A percentile compares a stretch with the other conserved stretches of the same genome.
These are phyloP conservation scores for Lepraria neglecta DNA, from an alignment of 495 filamentous ascomycete species.

Conservation along the genomic window DNA sequence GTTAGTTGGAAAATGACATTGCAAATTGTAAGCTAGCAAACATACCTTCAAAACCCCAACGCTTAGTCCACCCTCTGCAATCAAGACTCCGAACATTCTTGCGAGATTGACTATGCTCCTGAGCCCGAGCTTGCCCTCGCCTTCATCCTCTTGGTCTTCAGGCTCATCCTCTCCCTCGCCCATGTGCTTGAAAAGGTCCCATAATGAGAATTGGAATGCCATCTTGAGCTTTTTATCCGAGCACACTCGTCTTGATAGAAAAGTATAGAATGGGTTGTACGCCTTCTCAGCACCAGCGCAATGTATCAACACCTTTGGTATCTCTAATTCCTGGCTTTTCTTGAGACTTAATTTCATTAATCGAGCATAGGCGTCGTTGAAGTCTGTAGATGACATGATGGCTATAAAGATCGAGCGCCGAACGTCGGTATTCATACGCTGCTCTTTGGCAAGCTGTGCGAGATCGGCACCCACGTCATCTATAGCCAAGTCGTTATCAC, in stretches of 20 bases:
- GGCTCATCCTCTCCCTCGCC: conserved; percentile 63
- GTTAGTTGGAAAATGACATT: neutral
- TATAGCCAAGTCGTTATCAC: conserved; percentile 32
- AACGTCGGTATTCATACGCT: conserved; percentile 92
- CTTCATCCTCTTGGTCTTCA: conserved; percentile 44
- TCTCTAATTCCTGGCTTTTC: conserved; percentile 75
- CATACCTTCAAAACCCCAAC: conserved; percentile 58
- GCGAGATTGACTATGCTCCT: conserved; percentile 82
- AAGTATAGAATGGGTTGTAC: conserved; percentile 90
- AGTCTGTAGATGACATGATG: conserved; percentile 82
- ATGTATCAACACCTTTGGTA: conserved; percentile 80
- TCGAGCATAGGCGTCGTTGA: conserved; percentile 70
- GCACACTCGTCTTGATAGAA: conserved; percentile 72
- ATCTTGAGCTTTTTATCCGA: conserved; percentile 61
- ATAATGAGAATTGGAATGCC: conserved; percentile 79
- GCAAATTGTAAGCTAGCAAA: neutral
- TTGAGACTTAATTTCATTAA: conserved; percentile 79
- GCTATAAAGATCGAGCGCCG: conserved; percentile 87
- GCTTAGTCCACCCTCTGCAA: conserved; percentile 58
- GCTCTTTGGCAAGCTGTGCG: conserved; percentile 65
- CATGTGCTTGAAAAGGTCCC: conserved; percentile 80
- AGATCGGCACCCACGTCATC: conserved; percentile 59
- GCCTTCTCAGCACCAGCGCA: conserved; percentile 74
- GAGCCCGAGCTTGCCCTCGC: conserved; percentile 43
- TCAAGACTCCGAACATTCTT: conserved; percentile 71